Evolutionary conservation across 2,329 filamentous ascomycete genomes (phyloP).

Genomic region (Hypomyces rosellus): DNA sequence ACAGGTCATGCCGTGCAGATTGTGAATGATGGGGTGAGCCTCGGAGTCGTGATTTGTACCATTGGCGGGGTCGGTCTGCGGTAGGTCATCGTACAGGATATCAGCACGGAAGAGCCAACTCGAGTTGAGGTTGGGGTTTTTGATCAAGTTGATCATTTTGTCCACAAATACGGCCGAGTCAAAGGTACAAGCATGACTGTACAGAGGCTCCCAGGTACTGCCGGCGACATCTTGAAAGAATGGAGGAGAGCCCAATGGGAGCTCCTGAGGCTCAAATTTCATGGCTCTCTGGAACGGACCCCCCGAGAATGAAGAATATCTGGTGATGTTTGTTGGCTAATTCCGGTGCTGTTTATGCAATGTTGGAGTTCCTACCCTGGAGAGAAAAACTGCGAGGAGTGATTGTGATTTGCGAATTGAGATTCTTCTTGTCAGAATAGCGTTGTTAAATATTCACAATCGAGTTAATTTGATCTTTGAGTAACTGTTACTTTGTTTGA

Average conservation of each 20-base stretch:
- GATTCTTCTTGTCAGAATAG: too few species aligned
- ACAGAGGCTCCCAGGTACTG: constrained; percentile 46
- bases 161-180: constrained; percentile 54
- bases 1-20: constrained; percentile 29
- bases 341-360: too few species aligned
- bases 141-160: constrained; percentile 68
- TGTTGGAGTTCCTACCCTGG: too few species aligned
- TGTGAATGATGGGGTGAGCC: constrained; percentile 7
- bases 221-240: constrained; percentile 22
- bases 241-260: constrained; percentile 20
- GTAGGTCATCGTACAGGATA: constrained; percentile 43
- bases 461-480: too few species aligned
- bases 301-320: too few species aligned
- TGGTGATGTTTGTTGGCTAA: too few species aligned
- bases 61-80: constrained; percentile 5
- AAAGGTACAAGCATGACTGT: constrained; percentile 55
- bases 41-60: not conserved
- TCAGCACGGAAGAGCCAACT: constrained; percentile 74
- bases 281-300: constrained; percentile 6
- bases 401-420: too few species aligned
- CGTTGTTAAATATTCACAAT: too few species aligned
- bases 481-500: too few species aligned
- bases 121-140: constrained; percentile 75
- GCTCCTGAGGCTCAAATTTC: constrained; percentile 24
- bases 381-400: too few species aligned